phyloP scores from a whole-genome alignment of 129 eudicot genomes.

The Scalesia atractyloides region DNA sequence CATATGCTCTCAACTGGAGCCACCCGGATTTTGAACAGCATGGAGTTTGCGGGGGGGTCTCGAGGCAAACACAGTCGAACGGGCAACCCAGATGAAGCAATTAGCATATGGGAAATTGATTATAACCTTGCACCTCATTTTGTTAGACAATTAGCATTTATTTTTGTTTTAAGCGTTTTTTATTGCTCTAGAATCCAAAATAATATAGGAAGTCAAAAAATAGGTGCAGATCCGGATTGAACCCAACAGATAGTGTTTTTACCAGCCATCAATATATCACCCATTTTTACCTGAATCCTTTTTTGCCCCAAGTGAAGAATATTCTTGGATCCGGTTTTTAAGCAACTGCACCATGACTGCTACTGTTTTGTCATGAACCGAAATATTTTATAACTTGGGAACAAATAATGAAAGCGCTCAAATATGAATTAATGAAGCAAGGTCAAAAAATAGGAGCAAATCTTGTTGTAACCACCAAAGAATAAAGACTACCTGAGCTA shows the following conservation, averaged over 20 bases:
- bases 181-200: neutral
- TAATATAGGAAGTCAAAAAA: neutral
- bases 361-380: too few relatives aligned
- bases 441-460: conserved; percentile 10
- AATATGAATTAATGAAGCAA: conserved; percentile 7
- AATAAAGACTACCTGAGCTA: neutral
- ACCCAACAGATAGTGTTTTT: too few relatives aligned
- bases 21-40: conserved; percentile 30
- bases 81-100: conserved; percentile 51
- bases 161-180: neutral
- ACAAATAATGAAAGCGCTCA: neutral
- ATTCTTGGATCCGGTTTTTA: too few relatives aligned
- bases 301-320: too few relatives aligned
- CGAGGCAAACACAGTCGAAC: conserved; percentile 50
- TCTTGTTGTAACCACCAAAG: conserved; percentile 9
- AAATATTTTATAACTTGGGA: conserved; percentile 11
- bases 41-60: conserved; percentile 61
- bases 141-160: conserved; percentile 4
- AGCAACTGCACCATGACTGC: too few relatives aligned
- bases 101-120: conserved; percentile 15
- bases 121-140: conserved; percentile 15
- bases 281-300: too few relatives aligned
- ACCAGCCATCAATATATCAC: too few relatives aligned
- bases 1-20: conserved; percentile 59
- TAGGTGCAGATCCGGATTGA: too few relatives aligned